Conservation (phyloP, 768 basidiomycete genomes). For the Arthromyces matolae region DNA sequence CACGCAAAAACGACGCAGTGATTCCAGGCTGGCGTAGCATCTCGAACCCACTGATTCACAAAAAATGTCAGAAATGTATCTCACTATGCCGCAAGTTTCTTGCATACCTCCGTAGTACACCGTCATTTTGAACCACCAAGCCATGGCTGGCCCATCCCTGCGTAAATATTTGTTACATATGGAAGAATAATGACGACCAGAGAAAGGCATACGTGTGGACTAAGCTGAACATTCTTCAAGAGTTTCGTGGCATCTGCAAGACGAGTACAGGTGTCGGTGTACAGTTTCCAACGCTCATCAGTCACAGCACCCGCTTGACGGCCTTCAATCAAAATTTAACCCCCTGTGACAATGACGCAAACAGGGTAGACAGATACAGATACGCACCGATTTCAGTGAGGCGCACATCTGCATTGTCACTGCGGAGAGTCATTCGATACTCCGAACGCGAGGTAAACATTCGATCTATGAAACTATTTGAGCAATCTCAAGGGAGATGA, state of each 20-base stretch:
- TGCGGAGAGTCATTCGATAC: conserved; percentile 82
- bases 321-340: conserved; percentile 26
- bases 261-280: conserved; percentile 29
- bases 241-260: conserved; percentile 34
- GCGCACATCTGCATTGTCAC: conserved; percentile 85
- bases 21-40: conserved; percentile 61
- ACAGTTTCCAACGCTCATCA: conserved; percentile 38
- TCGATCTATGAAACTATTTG: conserved; percentile 62
- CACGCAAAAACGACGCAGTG: conserved; percentile 36
- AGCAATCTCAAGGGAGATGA: neutral
- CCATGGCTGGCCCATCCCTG: conserved; percentile 40
- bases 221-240: conserved; percentile 33
- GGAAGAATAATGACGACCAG: neutral
- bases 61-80: neutral
- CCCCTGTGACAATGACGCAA: neutral
- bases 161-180: neutral
- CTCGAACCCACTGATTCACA: conserved; percentile 61
- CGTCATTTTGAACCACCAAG: conserved; percentile 43
- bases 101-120: conserved; percentile 38
- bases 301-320: conserved; percentile 43
- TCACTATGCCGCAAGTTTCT: no score
- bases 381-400: conserved; percentile 69
- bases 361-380: conserved; percentile 1
- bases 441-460: conserved; percentile 94
- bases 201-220: conserved; percentile 37